Evolutionary conservation across 495 filamentous ascomycete genomes (phyloP).

Genomic region (Mycothermus thermophilus): DNA sequence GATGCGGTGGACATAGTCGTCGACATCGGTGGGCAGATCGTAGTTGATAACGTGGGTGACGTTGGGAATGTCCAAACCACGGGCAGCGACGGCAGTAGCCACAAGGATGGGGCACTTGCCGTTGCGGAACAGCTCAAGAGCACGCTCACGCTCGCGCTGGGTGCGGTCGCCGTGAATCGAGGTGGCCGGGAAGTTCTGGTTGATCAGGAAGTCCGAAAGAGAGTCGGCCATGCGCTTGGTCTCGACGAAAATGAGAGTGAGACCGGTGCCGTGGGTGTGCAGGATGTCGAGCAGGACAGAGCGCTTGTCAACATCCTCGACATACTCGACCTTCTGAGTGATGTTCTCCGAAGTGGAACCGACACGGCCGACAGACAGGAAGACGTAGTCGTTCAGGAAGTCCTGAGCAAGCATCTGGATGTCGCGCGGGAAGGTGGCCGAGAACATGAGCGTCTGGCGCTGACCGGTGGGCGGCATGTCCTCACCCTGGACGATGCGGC

Average conservation of each 20-base stretch:
- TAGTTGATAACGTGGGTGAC: slow-evolving; percentile 99
- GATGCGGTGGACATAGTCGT: slow-evolving; percentile 98
- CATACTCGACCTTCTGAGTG: slow-evolving; percentile 96
- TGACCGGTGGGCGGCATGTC: slow-evolving; percentile 80
- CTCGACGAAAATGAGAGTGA: slow-evolving; percentile 96
- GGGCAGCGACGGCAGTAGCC: slow-evolving; percentile 91
- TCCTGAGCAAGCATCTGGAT: slow-evolving; percentile 98
- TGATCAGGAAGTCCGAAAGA: slow-evolving; percentile 92
- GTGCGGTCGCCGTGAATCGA: slow-evolving; percentile 97
- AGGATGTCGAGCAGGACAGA: slow-evolving; percentile 94
- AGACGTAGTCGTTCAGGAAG: slow-evolving; percentile 96
- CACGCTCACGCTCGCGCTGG: slow-evolving; percentile 96
- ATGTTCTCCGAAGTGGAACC: slow-evolving; percentile 99
- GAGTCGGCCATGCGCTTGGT: slow-evolving; percentile 99
- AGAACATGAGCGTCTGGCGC: slow-evolving; percentile 99
- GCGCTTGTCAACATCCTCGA: slow-evolving; percentile 94
- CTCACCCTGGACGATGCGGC: slow-evolving; percentile 92
- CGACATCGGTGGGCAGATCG: slow-evolving; percentile 94
- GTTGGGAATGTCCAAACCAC: slow-evolving; percentile 93
- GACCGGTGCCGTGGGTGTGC: slow-evolving; percentile 80
- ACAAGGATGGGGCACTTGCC: slow-evolving; percentile 91
- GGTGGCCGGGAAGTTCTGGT: slow-evolving; percentile 96
- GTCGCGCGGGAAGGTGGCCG: slow-evolving; percentile 94
- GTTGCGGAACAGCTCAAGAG: slow-evolving; percentile 92
- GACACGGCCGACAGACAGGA: slow-evolving; percentile 96